Conservation (phyloP, 2,329 filamentous ascomycete genomes). For the Emydomyces testavorans region DNA sequence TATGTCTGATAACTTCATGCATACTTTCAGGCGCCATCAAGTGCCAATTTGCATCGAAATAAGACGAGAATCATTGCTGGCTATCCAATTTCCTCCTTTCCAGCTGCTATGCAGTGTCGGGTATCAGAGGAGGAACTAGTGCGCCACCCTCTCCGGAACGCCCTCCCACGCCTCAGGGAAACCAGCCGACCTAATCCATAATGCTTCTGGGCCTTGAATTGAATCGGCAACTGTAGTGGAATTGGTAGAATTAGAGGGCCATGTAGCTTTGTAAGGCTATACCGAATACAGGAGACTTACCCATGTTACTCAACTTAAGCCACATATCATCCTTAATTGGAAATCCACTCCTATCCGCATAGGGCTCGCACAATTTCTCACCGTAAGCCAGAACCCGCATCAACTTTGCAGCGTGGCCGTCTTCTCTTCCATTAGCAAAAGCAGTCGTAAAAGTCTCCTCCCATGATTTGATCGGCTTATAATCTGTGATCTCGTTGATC, state of each 20-base stretch:
- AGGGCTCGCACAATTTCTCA: constrained; percentile 38
- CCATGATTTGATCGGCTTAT: constrained; percentile 44
- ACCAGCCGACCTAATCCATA: constrained; percentile 33
- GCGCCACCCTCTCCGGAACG: constrained; percentile 8
- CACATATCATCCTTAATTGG: constrained; percentile 35
- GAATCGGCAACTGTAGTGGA: constrained; percentile 27
- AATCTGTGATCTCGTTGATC: constrained; percentile 48
- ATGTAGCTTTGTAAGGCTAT: not conserved
- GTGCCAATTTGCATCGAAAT: no score
- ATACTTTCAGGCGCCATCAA: no score
- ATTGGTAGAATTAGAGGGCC: constrained; percentile 2
- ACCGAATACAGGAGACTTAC: constrained; percentile 20
- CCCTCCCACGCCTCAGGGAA: constrained; percentile 35
- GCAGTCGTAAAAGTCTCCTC: constrained; percentile 36
- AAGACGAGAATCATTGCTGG: no score
- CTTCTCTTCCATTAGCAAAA: constrained; percentile 46
- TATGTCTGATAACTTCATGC: no score
- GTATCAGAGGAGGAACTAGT: not conserved
- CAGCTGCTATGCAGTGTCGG: no score
- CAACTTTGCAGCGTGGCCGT: constrained; percentile 73
- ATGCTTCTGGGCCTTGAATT: constrained; percentile 21
- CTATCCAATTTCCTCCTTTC: no score
- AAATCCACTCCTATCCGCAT: constrained; percentile 26
- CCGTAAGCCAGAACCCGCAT: constrained; percentile 58
- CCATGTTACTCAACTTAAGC: constrained; percentile 37